These are phyloP conservation scores for Pseudognaphalium luteoalbum DNA, from an alignment of 129 eudicot species.

Conservation along the genomic window DNA sequence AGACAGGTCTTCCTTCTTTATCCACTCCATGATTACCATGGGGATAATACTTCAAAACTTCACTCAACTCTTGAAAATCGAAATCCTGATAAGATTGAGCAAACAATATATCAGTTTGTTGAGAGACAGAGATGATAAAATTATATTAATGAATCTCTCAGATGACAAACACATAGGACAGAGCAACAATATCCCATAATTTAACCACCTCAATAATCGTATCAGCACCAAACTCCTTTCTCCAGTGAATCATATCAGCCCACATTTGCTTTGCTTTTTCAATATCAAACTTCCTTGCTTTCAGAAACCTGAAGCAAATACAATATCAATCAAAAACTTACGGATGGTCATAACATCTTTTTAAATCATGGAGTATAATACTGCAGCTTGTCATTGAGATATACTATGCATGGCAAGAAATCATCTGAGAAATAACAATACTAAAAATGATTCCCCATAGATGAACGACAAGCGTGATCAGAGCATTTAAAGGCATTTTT, in stretches of 20 bases:
- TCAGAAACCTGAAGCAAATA: slow-evolving; percentile 52
- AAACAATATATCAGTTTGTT: slow-evolving; percentile 12
- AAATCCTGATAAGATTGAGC: slow-evolving; percentile 61
- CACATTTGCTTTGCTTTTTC: slow-evolving; percentile 74
- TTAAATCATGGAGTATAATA: not conserved
- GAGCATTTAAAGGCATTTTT: not conserved
- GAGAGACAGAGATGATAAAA: not conserved
- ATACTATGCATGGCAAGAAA: not conserved
- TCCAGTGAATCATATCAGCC: slow-evolving; percentile 78
- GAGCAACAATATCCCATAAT: not conserved
- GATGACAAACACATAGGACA: slow-evolving; percentile 6
- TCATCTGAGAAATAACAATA: not conserved
- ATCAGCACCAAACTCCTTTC: slow-evolving; percentile 66
- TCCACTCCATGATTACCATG: slow-evolving; percentile 97
- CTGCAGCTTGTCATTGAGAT: slow-evolving; percentile 10
- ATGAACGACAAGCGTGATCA: not conserved
- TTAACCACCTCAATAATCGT: slow-evolving; percentile 54
- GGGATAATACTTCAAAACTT: slow-evolving; percentile 83
- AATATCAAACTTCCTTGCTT: slow-evolving; percentile 66
- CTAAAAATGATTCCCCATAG: not conserved
- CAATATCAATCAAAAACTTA: slow-evolving; percentile 4
- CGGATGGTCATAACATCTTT: slow-evolving; percentile 12
- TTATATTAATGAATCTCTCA: not conserved
- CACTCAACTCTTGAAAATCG: slow-evolving; percentile 71
- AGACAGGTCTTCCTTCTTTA: slow-evolving; percentile 88